These are phyloP conservation scores for Candida chauliodis DNA, from an alignment of 805 yeast species.

Conservation along the genomic window DNA sequence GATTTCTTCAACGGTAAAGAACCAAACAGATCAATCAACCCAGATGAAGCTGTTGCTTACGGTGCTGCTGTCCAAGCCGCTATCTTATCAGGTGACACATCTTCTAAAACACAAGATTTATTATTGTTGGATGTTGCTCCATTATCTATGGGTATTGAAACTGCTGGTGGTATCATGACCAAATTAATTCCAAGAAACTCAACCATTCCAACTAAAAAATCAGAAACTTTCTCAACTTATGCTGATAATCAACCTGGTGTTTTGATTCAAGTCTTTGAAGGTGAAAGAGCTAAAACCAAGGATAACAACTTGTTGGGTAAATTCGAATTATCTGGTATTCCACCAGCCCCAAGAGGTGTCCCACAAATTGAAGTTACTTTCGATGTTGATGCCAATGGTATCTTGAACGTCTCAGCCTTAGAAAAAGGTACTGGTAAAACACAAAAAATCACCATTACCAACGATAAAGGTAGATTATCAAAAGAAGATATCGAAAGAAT, in stretches of 20 bases:
- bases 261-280: slow-evolving; percentile 93
- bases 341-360: slow-evolving; percentile 98
- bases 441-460: slow-evolving; percentile 95
- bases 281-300: slow-evolving; percentile 95
- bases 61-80: slow-evolving; percentile 99
- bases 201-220: slow-evolving; percentile 95
- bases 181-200: slow-evolving; percentile 98
- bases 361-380: slow-evolving; percentile 98
- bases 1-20: slow-evolving; percentile 98
- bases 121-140: slow-evolving; percentile 96
- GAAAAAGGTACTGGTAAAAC: slow-evolving; percentile 99
- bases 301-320: slow-evolving; percentile 97
- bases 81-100: slow-evolving; percentile 91
- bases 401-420: slow-evolving; percentile 90
- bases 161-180: slow-evolving; percentile 99
- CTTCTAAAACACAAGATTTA: slow-evolving; percentile 93
- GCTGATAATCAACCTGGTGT: slow-evolving; percentile 99
- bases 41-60: slow-evolving; percentile 98
- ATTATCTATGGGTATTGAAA: slow-evolving; percentile 94
- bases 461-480: slow-evolving; percentile 97
- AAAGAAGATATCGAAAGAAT: slow-evolving; percentile 97
- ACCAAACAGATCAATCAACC: slow-evolving; percentile 94
- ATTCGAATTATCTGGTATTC: slow-evolving; percentile 93
- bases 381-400: slow-evolving; percentile 96
- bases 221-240: slow-evolving; percentile 93